Percentiles rank a stretch among this genome's conserved stretches.
phyloP scores from a whole-genome alignment of 2,329 filamentous ascomycete species.

The Phialophora chinensis region DNA sequence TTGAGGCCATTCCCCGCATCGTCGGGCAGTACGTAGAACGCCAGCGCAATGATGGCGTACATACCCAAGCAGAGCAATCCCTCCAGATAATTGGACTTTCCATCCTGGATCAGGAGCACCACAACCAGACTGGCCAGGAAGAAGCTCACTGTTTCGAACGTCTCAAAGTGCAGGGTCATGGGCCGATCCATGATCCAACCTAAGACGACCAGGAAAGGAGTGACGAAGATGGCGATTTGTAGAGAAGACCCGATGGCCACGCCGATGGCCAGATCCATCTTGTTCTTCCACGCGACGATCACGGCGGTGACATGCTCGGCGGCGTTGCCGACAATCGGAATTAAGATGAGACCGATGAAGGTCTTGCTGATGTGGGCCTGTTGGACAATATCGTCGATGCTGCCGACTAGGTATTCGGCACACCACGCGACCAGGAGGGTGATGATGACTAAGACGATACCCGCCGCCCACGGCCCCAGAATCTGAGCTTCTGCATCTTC shows the following conservation, averaged over 20 bases:
- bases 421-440: constrained; percentile 75
- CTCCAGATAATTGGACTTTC: constrained; percentile 83
- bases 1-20: constrained; percentile 37
- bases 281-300: constrained; percentile 77
- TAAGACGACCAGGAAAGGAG: constrained; percentile 77
- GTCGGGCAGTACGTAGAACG: constrained; percentile 58
- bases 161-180: constrained; percentile 83
- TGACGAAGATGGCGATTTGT: constrained; percentile 82
- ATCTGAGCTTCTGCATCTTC: constrained; percentile 52
- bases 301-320: constrained; percentile 83
- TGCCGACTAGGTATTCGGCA: constrained; percentile 77
- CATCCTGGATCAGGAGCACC: constrained; percentile 75
- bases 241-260: constrained; percentile 82
- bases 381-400: constrained; percentile 74
- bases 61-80: constrained; percentile 72
- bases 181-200: constrained; percentile 76
- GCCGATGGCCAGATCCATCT: constrained; percentile 70
- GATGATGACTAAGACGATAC: constrained; percentile 69
- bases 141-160: constrained; percentile 78
- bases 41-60: constrained; percentile 56
- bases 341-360: constrained; percentile 79
- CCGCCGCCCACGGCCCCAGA: constrained; percentile 69
- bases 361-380: constrained; percentile 76
- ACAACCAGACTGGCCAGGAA: constrained; percentile 77
- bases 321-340: constrained; percentile 80